Base-by-base conservation (phyloP, 2,329 filamentous ascomycete genomes). In the Sporothrix curviconia region DNA sequence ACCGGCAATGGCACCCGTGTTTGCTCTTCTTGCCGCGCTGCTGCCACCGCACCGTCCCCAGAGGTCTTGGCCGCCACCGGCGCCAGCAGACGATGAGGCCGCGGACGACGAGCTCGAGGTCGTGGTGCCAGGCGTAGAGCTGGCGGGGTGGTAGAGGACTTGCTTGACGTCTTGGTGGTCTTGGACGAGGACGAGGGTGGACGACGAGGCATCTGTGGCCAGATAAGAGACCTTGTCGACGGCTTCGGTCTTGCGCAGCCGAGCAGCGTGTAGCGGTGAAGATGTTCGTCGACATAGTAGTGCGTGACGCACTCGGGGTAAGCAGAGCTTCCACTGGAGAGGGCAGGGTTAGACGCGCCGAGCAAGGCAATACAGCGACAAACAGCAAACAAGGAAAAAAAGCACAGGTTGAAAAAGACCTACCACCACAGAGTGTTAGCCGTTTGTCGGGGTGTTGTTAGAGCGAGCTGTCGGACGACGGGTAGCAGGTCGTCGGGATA, bases 361-460 rank as follows among this genome's bases (percentile, higher is more conserved):
- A 6, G 28, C 28, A 32, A 5, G 28, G 7, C 12, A 14, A 12
- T 7, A n/a, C 9, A 14, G 15, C n/a, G 3, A 22, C 3, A 15
- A 24, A 36, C 22, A 15, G 7, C 14, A 6, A 15, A 42, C 7
- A 40, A 30, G 12, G 24, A n/a, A 30, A 25, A 4, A 32, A 32
- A 32, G 17, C n/a, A 24, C 3, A 12, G 4, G 19, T 15, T 9
- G n/a, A 32, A 24, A n/a, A 9, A n/a, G 17, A 61, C 68, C n/a
- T 63, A 70, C 69, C 69, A 72, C 61, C 63, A 68, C n/a, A 65
- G 42, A 0, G 68, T 69, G 17, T n/a, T 59, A 56, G 25, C 65
- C 66, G 47, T 68, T 66, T 43, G 58, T 53, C 3, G 63, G 66
- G 7, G 61, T 64, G 49, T n/a, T n/a, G n/a, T n/a, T 55, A 67